Percentiles rank a stretch among this genome's conserved stretches.
Evolutionary conservation across 177 flowering plant species (phyloP).

Genomic region (Tripterygium wilfordii): DNA sequence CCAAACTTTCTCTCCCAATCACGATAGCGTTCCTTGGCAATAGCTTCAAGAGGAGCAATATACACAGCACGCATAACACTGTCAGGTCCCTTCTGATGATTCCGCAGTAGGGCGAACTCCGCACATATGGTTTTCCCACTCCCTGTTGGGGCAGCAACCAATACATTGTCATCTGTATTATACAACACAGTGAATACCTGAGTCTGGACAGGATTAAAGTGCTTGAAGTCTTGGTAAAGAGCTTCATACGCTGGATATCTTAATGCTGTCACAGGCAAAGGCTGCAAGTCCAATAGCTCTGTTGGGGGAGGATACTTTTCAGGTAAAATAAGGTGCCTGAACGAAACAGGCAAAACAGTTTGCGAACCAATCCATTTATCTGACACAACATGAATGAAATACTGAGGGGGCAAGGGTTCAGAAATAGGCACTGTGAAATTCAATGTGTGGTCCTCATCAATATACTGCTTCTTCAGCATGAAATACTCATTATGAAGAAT

Average conservation of each 20-base stretch:
- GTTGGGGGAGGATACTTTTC: conserved; percentile 96
- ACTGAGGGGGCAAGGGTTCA: conserved; percentile 96
- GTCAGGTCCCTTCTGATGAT: conserved; percentile 74
- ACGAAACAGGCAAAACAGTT: conserved; percentile 82
- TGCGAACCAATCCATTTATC: conserved; percentile 94
- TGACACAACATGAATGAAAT: conserved; percentile 84
- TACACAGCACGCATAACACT: conserved; percentile 74
- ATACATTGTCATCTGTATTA: conserved; percentile 90
- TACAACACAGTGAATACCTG: conserved; percentile 88
- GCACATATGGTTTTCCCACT: conserved; percentile 99
- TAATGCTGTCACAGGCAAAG: conserved; percentile 83
- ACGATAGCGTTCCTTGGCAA: conserved; percentile 73
- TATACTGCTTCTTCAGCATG: conserved; percentile 84
- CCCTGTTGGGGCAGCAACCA: conserved; percentile 97
- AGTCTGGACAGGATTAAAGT: conserved; percentile 94
- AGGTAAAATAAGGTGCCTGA: conserved; percentile 82
- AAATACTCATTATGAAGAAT: conserved; percentile 94
- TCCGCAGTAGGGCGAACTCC: conserved; percentile 82
- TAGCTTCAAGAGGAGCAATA: conserved; percentile 87
- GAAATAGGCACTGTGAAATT: conserved; percentile 86
- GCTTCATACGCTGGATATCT: conserved; percentile 84
- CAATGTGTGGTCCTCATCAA: conserved; percentile 84
- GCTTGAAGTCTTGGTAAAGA: conserved; percentile 79
- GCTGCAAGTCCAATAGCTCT: conserved; percentile 86
- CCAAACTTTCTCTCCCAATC: conserved; percentile 92